Conservation (phyloP, 345 rosid species). For the Hibiscus mutabilis region DNA sequence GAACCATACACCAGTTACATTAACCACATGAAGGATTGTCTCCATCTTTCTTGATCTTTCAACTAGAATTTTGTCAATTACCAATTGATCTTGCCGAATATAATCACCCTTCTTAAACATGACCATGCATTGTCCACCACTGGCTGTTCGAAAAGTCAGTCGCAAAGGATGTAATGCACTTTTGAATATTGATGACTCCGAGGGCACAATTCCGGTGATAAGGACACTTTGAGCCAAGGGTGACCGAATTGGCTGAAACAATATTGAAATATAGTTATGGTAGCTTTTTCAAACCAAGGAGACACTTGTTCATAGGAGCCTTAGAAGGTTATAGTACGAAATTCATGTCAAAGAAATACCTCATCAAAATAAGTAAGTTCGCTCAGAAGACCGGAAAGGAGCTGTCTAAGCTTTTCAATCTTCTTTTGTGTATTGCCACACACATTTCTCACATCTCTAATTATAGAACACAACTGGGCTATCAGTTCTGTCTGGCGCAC, state of each 20-base stretch:
- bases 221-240: slow-evolving; percentile 75
- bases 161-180: slow-evolving; percentile 89
- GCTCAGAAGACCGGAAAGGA: slow-evolving; percentile 88
- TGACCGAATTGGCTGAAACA: slow-evolving; percentile 79
- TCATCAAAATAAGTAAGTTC: slow-evolving; percentile 95
- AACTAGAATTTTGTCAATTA: slow-evolving; percentile 21
- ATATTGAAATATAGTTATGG: slow-evolving; percentile 12
- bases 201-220: slow-evolving; percentile 81
- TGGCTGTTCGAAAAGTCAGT: slow-evolving; percentile 71
- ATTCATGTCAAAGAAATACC: slow-evolving; percentile 37
- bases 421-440: slow-evolving; percentile 97
- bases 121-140: slow-evolving; percentile 69
- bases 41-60: neutral
- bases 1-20: slow-evolving; percentile 21
- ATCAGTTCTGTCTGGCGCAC: slow-evolving; percentile 91
- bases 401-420: slow-evolving; percentile 96
- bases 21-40: slow-evolving; percentile 4
- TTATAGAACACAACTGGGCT: slow-evolving; percentile 88
- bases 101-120: slow-evolving; percentile 98
- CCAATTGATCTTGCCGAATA: slow-evolving; percentile 98
- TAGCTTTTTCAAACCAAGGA: slow-evolving; percentile 1
- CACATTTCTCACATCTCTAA: slow-evolving; percentile 86
- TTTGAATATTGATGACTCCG: slow-evolving; percentile 91
- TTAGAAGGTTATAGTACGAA: slow-evolving; percentile 10
- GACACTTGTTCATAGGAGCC: neutral